phyloP scores from a whole-genome alignment of 176 grass and related monocot genomes.

The Bonia amplexicaulis region DNA sequence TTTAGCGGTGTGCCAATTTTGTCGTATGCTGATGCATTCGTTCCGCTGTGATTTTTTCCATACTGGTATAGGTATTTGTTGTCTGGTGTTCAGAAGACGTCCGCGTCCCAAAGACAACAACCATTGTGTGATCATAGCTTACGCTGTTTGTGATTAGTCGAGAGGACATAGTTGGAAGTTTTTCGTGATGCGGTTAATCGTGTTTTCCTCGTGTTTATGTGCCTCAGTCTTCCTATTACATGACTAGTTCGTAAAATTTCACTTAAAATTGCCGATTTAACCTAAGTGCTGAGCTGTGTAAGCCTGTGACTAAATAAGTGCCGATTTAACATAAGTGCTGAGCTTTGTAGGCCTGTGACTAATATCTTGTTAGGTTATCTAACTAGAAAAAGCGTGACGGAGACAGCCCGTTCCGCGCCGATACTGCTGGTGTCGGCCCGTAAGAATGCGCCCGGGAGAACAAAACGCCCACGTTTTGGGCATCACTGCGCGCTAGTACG shows the following conservation, averaged over 20 bases:
- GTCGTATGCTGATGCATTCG: slow-evolving; percentile 10
- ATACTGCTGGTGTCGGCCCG: neutral
- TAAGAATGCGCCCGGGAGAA: neutral
- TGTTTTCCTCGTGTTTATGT: neutral
- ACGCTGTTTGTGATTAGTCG: slow-evolving; percentile 24
- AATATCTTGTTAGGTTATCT: neutral
- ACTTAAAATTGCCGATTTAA: neutral
- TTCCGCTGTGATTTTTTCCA: slow-evolving; percentile 24
- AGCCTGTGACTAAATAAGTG: too few relatives aligned
- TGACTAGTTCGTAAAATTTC: neutral
- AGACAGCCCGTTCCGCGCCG: neutral
- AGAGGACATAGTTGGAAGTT: neutral
- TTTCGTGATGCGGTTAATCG: neutral
- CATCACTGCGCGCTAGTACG: neutral
- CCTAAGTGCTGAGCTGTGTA: neutral
- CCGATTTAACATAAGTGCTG: neutral
- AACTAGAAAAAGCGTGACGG: neutral
- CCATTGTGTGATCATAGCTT: slow-evolving; percentile 11
- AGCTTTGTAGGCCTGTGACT: neutral
- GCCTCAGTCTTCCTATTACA: neutral
- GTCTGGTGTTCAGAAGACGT: neutral
- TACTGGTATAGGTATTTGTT: slow-evolving; percentile 31
- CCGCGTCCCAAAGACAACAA: neutral
- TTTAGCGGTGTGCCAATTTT: slow-evolving; percentile 39
- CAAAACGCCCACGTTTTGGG: neutral